Conservation (phyloP, 768 basidiomycete species). For the Pleurotus platypus region DNA sequence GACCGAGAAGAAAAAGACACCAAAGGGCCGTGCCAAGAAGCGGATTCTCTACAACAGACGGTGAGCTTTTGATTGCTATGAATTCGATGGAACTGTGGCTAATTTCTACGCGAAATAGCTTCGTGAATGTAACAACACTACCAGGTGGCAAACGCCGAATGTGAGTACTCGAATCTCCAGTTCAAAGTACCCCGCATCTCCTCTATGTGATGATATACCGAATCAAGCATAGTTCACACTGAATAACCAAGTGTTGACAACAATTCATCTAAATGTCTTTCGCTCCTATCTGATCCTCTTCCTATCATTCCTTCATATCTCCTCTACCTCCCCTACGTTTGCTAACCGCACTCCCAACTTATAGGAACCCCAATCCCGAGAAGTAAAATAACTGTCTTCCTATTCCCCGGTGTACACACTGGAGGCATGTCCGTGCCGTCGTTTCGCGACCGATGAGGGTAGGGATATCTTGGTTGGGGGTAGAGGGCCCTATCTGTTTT, state of each 20-base stretch:
- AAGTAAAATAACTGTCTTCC: constrained; percentile 35
- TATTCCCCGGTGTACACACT: neutral
- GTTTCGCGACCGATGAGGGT: neutral
- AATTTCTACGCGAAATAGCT: constrained; percentile 37
- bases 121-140: constrained; percentile 90
- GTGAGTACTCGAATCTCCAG: constrained; percentile 51
- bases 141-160: constrained; percentile 94
- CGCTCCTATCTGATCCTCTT: constrained; percentile 93
- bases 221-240: constrained; percentile 95
- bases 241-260: constrained; percentile 82
- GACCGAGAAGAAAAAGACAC: constrained; percentile 99
- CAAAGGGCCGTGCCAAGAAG: constrained; percentile 98
- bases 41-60: constrained; percentile 90
- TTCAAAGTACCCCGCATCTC: neutral
- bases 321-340: constrained; percentile 9
- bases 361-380: constrained; percentile 65
- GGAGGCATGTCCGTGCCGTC: neutral
- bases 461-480: constrained; percentile 1
- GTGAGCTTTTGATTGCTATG: constrained; percentile 34
- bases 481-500: constrained; percentile 2
- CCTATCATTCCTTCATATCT: constrained; percentile 12
- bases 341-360: constrained; percentile 20
- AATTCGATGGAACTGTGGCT: neutral
- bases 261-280: constrained; percentile 89
- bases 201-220: constrained; percentile 51